These are phyloP conservation scores for Incumbomyces lentus DNA, from an alignment of 2,329 filamentous ascomycete species.

Conservation along the genomic window DNA sequence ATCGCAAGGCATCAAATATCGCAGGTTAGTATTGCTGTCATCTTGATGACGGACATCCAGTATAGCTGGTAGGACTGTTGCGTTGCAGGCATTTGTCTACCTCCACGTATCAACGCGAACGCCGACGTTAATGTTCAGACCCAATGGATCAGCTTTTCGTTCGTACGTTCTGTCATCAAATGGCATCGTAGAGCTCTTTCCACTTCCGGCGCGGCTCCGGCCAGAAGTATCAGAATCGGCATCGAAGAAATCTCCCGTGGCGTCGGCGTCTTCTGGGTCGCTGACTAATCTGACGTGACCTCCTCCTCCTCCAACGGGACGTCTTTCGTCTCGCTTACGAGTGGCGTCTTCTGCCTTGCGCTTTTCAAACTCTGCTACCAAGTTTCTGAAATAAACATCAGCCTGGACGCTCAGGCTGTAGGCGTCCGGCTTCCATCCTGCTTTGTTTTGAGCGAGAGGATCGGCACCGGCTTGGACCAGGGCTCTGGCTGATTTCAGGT, in stretches of 20 bases:
- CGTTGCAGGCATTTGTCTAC: background rate
- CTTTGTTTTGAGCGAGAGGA: constrained; percentile 59
- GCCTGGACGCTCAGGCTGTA: constrained; percentile 75
- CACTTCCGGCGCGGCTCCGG: constrained; percentile 12
- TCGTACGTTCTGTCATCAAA: no score
- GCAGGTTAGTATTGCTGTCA: no score
- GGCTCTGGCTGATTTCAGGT: constrained; percentile 65
- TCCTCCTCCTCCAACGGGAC: constrained; percentile 10
- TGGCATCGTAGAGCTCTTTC: constrained; percentile 7
- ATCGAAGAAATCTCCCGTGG: constrained; percentile 9
- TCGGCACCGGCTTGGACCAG: constrained; percentile 70
- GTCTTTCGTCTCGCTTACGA: constrained; percentile 12
- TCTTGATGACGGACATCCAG: no score
- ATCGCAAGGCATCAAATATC: no score
- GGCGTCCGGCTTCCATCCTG: constrained; percentile 72
- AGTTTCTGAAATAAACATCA: constrained; percentile 70
- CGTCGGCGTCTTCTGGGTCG: constrained; percentile 16
- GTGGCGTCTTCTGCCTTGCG: constrained; percentile 37
- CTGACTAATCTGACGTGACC: constrained; percentile 15
- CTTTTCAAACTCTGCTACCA: constrained; percentile 63
- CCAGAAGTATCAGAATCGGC: constrained; percentile 1
- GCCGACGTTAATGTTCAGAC: constrained; percentile 18
- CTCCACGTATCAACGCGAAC: background rate
- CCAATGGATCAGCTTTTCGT: background rate
- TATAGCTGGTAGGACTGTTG: no score